Evolutionary conservation across 768 basidiomycete genomes (phyloP).

Genomic region (Roridomyces roridus): DNA sequence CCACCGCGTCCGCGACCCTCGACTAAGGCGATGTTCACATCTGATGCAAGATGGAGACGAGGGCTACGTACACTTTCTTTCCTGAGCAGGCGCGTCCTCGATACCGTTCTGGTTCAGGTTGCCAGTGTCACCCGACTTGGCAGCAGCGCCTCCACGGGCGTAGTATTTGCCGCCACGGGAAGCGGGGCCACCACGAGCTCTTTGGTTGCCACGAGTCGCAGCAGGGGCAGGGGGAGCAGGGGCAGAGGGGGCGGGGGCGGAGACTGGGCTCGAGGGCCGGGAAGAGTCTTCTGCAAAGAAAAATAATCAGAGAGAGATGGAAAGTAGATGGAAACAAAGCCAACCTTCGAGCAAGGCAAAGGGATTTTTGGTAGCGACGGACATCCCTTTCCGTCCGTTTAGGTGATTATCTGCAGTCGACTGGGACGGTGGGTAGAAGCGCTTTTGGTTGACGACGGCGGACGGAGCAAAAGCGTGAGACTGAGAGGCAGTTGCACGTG

Average conservation of each 20-base stretch:
- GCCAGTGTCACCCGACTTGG: slow-evolving; percentile 35
- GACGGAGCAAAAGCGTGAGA: too few species aligned
- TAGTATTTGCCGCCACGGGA: slow-evolving; percentile 58
- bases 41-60: slow-evolving; percentile 7
- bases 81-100: slow-evolving; percentile 31
- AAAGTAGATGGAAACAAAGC: slow-evolving; percentile 22
- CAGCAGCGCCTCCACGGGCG: slow-evolving; percentile 58
- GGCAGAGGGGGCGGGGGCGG: slow-evolving; percentile 46
- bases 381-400: slow-evolving; percentile 64
- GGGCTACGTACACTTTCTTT: slow-evolving; percentile 40
- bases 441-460: not conserved
- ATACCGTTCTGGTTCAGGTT: slow-evolving; percentile 32
- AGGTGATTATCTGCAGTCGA: slow-evolving; percentile 29
- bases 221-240: slow-evolving; percentile 43
- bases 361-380: slow-evolving; percentile 89
- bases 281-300: too few species aligned
- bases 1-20: slow-evolving; percentile 55
- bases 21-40: slow-evolving; percentile 34
- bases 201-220: slow-evolving; percentile 42
- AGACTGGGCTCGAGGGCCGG: slow-evolving; percentile 46
- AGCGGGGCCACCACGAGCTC: slow-evolving; percentile 57
- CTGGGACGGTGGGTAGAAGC: slow-evolving; percentile 2
- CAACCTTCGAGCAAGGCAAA: slow-evolving; percentile 84
- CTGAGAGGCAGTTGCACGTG: not conserved
- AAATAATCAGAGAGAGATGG: too few species aligned